phyloP scores from a whole-genome alignment of 352 stramenopile genomes.

The Halophytophthora batemanensis region DNA sequence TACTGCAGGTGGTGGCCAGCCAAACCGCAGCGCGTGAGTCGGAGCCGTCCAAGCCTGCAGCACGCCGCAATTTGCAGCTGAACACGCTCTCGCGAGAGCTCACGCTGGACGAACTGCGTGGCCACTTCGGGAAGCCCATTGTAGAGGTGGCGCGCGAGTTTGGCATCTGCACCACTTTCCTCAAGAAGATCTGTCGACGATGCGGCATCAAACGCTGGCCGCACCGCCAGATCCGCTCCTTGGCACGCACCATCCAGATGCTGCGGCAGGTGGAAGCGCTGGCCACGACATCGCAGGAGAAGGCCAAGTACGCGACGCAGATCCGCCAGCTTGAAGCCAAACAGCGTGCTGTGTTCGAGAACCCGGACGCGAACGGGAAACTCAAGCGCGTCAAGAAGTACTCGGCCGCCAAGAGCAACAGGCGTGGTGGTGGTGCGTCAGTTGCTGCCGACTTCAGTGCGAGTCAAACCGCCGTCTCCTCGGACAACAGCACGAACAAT shows the following conservation, averaged over 20 bases:
- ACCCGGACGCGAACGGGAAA: constrained; percentile 58
- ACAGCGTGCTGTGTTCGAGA: constrained; percentile 59
- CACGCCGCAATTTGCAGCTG: constrained; percentile 44
- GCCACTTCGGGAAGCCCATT: constrained; percentile 64
- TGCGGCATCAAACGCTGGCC: constrained; percentile 66
- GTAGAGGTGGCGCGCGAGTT: constrained; percentile 66
- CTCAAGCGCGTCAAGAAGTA: constrained; percentile 66
- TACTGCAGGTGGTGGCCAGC: constrained; percentile 41
- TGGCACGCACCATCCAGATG: constrained; percentile 74
- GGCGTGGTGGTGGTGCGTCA: neutral
- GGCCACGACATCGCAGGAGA: constrained; percentile 39
- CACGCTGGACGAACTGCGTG: constrained; percentile 55
- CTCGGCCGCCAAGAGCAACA: constrained; percentile 7
- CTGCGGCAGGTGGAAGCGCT: constrained; percentile 56
- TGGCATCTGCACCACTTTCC: constrained; percentile 71
- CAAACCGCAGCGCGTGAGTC: constrained; percentile 10
- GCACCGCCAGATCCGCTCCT: constrained; percentile 63
- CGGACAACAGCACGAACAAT: neutral
- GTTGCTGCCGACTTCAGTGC: neutral
- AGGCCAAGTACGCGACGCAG: constrained; percentile 46
- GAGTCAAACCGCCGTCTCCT: neutral
- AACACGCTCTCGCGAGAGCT: constrained; percentile 49
- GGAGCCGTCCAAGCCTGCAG: constrained; percentile 8
- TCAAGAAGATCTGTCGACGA: constrained; percentile 74
- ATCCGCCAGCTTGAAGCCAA: constrained; percentile 65